Conservation (phyloP, 2,329 filamentous ascomycete genomes). For the Talaromyces sp. region DNA sequence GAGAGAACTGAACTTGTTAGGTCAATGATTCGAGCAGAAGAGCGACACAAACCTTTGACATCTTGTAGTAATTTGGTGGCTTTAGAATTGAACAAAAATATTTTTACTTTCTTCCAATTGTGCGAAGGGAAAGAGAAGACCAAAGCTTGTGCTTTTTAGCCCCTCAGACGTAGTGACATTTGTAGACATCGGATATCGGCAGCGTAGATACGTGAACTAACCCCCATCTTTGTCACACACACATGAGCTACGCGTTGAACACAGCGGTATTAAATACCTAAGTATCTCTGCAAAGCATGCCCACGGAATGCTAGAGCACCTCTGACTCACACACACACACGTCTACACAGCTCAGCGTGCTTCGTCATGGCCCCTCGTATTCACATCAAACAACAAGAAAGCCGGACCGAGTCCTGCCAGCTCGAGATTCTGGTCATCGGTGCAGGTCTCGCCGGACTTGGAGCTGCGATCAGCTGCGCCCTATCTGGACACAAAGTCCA, state of each 20-base stretch:
- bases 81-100: too few relatives aligned
- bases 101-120: too few relatives aligned
- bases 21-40: neutral
- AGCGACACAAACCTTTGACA: slow-evolving; percentile 26
- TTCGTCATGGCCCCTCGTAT: slow-evolving; percentile 48
- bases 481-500: slow-evolving; percentile 30
- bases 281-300: slow-evolving; percentile 8
- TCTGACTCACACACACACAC: too few relatives aligned
- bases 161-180: slow-evolving; percentile 9
- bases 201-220: slow-evolving; percentile 4
- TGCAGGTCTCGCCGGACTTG: slow-evolving; percentile 32
- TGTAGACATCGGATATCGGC: slow-evolving; percentile 9
- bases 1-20: slow-evolving; percentile 46
- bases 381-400: slow-evolving; percentile 42
- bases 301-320: neutral
- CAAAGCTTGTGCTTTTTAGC: neutral
- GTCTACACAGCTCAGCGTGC: neutral
- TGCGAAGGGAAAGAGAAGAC: neutral
- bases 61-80: slow-evolving; percentile 12
- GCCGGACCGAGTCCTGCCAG: slow-evolving; percentile 50
- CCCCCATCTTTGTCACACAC: slow-evolving; percentile 23
- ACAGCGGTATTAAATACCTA: slow-evolving; percentile 14
- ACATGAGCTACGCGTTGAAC: neutral
- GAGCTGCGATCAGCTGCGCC: slow-evolving; percentile 28
- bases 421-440: slow-evolving; percentile 44